These are phyloP conservation scores for Aschersonia sp. DNA, from an alignment of 2,329 filamentous ascomycete species.

Conservation along the genomic window DNA sequence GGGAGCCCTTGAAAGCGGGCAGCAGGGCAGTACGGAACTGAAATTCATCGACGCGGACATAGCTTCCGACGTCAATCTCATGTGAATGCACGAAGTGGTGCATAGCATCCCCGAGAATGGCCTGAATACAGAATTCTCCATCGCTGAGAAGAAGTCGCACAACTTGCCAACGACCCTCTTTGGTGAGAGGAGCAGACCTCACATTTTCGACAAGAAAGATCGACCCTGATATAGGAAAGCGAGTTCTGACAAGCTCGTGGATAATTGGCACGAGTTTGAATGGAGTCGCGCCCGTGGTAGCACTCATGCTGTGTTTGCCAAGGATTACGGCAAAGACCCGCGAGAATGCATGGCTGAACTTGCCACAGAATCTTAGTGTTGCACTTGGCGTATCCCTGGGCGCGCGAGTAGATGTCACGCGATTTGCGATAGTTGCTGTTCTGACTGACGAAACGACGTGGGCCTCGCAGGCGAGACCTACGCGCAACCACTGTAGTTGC, in stretches of 20 bases:
- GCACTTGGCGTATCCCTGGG: too few relatives aligned
- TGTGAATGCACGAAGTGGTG: slow-evolving; percentile 32
- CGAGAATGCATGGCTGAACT: too few relatives aligned
- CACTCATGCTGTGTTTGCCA: too few relatives aligned
- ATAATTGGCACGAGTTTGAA: slow-evolving; percentile 21
- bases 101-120: slow-evolving; percentile 28
- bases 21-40: slow-evolving; percentile 15
- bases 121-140: slow-evolving; percentile 39
- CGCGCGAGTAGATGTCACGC: too few relatives aligned
- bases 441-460: too few relatives aligned
- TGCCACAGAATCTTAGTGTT: too few relatives aligned
- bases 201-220: slow-evolving; percentile 35
- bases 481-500: too few relatives aligned
- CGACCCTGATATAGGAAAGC: slow-evolving; percentile 30
- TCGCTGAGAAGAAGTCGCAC: slow-evolving; percentile 36
- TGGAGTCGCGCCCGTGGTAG: too few relatives aligned
- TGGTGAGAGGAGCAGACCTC: slow-evolving; percentile 20
- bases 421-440: too few relatives aligned
- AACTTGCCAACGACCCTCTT: slow-evolving; percentile 23
- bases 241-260: slow-evolving; percentile 31
- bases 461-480: too few relatives aligned
- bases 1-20: neutral
- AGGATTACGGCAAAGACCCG: too few relatives aligned
- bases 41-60: slow-evolving; percentile 30
- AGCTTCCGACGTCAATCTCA: slow-evolving; percentile 31